Evolutionary conservation across 768 basidiomycete genomes (phyloP).

Genomic region (Russula emetica): DNA sequence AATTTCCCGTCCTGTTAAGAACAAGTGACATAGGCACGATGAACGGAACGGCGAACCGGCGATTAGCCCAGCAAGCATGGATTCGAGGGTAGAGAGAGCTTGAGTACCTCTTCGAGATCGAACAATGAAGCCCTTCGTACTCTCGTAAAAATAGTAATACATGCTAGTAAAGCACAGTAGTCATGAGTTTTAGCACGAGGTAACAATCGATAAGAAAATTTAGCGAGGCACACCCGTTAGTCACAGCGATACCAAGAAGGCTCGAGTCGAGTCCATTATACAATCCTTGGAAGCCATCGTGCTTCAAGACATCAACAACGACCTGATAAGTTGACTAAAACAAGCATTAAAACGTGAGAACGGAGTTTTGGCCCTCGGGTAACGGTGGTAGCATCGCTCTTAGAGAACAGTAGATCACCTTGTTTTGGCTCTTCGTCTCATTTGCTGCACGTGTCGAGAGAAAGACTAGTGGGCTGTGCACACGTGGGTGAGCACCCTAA

Average conservation of each 20-base stretch:
- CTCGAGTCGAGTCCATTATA: slow-evolving; percentile 86
- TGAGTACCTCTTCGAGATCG: slow-evolving; percentile 55
- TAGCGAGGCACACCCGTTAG: slow-evolving; percentile 65
- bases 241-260: slow-evolving; percentile 85
- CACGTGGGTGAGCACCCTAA: slow-evolving; percentile 15
- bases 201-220: not conserved
- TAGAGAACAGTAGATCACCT: slow-evolving; percentile 44
- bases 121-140: slow-evolving; percentile 55
- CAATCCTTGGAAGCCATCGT: slow-evolving; percentile 78
- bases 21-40: not conserved
- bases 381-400: not conserved
- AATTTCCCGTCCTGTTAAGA: slow-evolving; percentile 9
- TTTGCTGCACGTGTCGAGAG: slow-evolving; percentile 92
- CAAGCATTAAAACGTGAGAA: not conserved
- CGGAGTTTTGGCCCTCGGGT: slow-evolving; percentile 7
- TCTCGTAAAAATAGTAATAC: slow-evolving; percentile 91
- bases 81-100: slow-evolving; percentile 78
- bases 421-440: slow-evolving; percentile 71
- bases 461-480: slow-evolving; percentile 77
- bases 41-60: slow-evolving; percentile 53
- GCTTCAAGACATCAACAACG: slow-evolving; percentile 69
- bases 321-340: slow-evolving; percentile 60
- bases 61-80: slow-evolving; percentile 81
- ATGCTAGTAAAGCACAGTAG: slow-evolving; percentile 50
- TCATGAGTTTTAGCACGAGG: slow-evolving; percentile 6